Conservation (phyloP, 2,329 filamentous ascomycete species). For the Verticillium albo-atrum region DNA sequence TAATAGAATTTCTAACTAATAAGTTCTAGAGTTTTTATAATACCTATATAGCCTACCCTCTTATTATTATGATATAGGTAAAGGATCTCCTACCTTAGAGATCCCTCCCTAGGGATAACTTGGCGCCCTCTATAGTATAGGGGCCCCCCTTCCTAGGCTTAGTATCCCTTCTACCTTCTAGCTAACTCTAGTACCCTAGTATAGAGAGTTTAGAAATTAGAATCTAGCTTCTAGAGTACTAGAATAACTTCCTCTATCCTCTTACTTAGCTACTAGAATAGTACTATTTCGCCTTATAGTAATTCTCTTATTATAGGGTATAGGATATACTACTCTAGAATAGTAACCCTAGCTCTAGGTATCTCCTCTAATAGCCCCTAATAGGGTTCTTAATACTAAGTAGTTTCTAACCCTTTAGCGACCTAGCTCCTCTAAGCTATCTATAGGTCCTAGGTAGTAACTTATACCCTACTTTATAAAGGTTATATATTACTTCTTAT, state of each 20-base stretch:
- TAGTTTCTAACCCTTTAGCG: neutral
- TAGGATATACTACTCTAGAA: neutral
- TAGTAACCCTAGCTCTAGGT: neutral
- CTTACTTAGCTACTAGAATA: neutral
- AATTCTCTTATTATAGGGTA: neutral
- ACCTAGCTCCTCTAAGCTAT: neutral
- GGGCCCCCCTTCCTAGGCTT: too few species aligned
- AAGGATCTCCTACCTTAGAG: neutral
- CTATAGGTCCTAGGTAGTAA: too few species aligned
- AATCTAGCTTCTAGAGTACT: neutral
- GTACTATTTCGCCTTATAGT: neutral
- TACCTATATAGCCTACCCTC: neutral
- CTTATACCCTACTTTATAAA: too few species aligned
- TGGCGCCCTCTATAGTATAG: neutral
- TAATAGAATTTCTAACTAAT: neutral
- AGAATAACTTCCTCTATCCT: neutral
- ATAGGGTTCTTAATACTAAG: neutral
- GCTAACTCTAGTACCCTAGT: neutral
- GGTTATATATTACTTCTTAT: too few species aligned
- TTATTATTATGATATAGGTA: neutral
- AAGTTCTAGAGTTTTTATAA: neutral
- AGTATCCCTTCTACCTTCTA: neutral
- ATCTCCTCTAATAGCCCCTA: neutral
- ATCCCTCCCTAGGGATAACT: neutral
- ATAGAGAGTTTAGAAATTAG: neutral